Conservation (phyloP, 768 basidiomycete genomes). For the Boletus fagicola region DNA sequence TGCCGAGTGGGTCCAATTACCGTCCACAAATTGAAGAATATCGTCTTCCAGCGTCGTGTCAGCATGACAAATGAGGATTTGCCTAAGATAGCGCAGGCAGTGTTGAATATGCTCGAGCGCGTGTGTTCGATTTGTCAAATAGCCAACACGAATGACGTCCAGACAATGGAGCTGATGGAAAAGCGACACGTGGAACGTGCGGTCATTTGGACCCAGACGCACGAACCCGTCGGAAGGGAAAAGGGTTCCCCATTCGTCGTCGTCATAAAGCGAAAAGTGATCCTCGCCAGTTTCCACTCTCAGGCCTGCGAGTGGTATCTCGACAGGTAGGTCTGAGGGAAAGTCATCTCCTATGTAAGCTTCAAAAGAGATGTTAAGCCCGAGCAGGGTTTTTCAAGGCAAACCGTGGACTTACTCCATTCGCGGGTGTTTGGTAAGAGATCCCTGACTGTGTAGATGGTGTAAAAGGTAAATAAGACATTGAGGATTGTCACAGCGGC, state of each 20-base stretch:
- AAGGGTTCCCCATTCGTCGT: constrained; percentile 37
- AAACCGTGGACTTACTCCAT: constrained; percentile 20
- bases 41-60: constrained; percentile 40
- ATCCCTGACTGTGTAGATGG: constrained; percentile 13
- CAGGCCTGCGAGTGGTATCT: constrained; percentile 30
- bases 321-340: constrained; percentile 33
- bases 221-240: constrained; percentile 36
- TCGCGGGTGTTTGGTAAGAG: constrained; percentile 17
- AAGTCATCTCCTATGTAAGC: constrained; percentile 33
- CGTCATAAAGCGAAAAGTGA: constrained; percentile 33
- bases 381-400: neutral
- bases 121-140: constrained; percentile 24
- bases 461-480: constrained; percentile 18
- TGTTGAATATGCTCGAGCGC: constrained; percentile 35
- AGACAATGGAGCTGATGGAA: constrained; percentile 53
- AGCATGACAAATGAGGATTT: constrained; percentile 37
- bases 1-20: constrained; percentile 28
- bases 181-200: constrained; percentile 36
- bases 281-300: constrained; percentile 24
- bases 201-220: constrained; percentile 34
- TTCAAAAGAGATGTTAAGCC: neutral
- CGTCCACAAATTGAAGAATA: constrained; percentile 26
- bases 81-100: constrained; percentile 41
- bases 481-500: constrained; percentile 25
- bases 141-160: constrained; percentile 34